Evolutionary conservation across 1,284 basidiomycete species (phyloP).

Genomic region (Trichosporon coremiiforme): DNA sequence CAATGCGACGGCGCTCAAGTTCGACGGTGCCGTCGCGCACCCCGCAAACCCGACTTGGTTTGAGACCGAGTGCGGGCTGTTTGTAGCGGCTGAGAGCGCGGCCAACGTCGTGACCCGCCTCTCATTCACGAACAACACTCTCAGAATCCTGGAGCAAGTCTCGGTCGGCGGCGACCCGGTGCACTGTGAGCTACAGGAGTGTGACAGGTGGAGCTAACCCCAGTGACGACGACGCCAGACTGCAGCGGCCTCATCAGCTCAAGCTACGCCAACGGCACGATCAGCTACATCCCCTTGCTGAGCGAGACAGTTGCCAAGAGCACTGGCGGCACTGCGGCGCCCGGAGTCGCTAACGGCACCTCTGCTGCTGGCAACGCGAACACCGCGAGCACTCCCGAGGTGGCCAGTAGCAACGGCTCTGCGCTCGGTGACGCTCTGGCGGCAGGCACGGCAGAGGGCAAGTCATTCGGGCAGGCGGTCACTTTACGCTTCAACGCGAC

Average conservation of each 20-base stretch:
- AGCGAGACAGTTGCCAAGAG: background rate
- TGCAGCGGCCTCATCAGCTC: conserved; percentile 2
- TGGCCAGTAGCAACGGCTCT: background rate
- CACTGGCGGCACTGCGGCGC: too few species aligned
- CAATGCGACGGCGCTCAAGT: background rate
- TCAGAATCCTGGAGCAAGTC: background rate
- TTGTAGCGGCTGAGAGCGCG: conserved; percentile 1
- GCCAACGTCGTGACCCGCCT: conserved; percentile 10
- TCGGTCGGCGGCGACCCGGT: conserved; percentile 10
- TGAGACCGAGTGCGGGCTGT: conserved; percentile 6
- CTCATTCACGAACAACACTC: background rate
- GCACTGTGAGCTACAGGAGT: background rate
- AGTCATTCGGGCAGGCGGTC: background rate
- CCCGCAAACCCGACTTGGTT: conserved; percentile 7
- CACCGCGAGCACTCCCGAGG: too few species aligned
- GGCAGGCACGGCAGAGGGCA: background rate
- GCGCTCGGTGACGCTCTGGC: background rate
- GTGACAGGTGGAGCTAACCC: background rate
- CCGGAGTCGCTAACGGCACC: background rate
- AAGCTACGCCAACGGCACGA: background rate
- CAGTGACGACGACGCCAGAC: conserved; percentile 4
- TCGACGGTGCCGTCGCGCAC: background rate
- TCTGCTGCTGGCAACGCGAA: background rate
- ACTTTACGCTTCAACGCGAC: conserved; percentile 6
- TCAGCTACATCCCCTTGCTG: conserved; percentile 4